Percentiles rank a stretch among this genome's conserved stretches.
phyloP scores from a whole-genome alignment of 257 asterid genomes.

The Ocimum tenuiflorum region DNA sequence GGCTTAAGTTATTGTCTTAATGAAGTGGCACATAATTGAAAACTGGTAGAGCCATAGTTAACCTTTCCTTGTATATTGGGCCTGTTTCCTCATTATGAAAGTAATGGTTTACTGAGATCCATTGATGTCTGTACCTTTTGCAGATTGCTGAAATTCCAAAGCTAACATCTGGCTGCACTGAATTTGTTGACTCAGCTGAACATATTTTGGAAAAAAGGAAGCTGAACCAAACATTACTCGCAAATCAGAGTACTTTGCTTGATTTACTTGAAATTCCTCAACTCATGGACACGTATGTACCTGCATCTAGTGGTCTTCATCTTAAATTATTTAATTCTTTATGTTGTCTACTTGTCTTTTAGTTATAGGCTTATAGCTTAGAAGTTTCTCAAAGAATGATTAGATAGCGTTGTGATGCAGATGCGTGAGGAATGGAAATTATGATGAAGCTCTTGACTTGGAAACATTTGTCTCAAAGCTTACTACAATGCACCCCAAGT shows the following conservation, averaged over 20 bases:
- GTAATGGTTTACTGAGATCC: constrained; percentile 12
- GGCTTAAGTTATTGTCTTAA: background rate
- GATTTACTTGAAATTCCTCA: constrained; percentile 99
- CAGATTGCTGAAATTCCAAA: constrained; percentile 93
- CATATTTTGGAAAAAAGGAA: constrained; percentile 89
- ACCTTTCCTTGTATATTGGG: background rate
- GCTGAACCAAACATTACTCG: constrained; percentile 79
- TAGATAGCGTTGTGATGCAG: constrained; percentile 34
- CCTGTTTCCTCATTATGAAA: background rate
- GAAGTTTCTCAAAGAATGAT: constrained; percentile 18
- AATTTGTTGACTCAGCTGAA: constrained; percentile 82
- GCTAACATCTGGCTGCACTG: constrained; percentile 83
- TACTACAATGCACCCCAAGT: constrained; percentile 90
- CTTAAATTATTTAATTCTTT: background rate
- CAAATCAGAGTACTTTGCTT: constrained; percentile 88
- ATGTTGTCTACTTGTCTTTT: background rate
- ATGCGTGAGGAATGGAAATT: constrained; percentile 93
- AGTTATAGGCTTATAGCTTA: no score
- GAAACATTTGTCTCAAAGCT: constrained; percentile 93
- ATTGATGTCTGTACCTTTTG: constrained; percentile 24
- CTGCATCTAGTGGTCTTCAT: background rate
- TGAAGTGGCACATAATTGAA: background rate
- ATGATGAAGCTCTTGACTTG: constrained; percentile 94
- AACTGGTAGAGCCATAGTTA: background rate
- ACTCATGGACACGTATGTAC: constrained; percentile 93